phyloP scores from a whole-genome alignment of 192 early-diverging fungal genomes.

The Dissophora globulifera region DNA sequence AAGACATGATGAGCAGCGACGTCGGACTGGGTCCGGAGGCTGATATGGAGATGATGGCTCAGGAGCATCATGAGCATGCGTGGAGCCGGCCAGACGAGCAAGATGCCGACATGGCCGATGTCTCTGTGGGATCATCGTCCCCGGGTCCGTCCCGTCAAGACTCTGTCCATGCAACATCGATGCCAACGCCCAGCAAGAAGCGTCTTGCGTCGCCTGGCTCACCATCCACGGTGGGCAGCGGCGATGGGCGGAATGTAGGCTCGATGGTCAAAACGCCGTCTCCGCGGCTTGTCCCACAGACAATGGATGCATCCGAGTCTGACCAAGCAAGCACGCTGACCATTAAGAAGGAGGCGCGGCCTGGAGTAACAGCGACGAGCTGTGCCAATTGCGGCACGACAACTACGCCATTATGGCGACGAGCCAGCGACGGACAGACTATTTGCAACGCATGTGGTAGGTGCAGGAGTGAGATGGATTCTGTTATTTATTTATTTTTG shows the following conservation, averaged over 20 bases:
- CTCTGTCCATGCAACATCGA: background rate
- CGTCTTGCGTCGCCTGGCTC: constrained; percentile 12
- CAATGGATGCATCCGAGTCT: constrained; percentile 3
- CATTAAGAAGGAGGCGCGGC: constrained; percentile 31
- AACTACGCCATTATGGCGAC: constrained; percentile 92
- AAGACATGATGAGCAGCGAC: constrained; percentile 17
- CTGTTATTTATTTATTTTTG: too few species aligned
- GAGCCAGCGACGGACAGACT: constrained; percentile 85
- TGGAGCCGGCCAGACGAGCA: constrained; percentile 3
- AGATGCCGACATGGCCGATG: constrained; percentile 34
- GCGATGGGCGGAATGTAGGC: background rate
- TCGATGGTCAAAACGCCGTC: constrained; percentile 10
- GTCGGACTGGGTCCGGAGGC: background rate
- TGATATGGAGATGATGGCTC: constrained; percentile 10
- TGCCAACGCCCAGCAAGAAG: constrained; percentile 1
- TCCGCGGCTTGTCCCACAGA: background rate
- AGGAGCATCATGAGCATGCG: too few species aligned
- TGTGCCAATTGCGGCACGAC: constrained; percentile 93
- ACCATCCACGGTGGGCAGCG: constrained; percentile 13
- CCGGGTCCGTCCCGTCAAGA: background rate
- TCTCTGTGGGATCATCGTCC: constrained; percentile 17
- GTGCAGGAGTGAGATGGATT: constrained; percentile 40
- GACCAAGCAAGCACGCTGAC: background rate
- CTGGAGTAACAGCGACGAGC: constrained; percentile 58
- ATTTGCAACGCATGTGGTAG: constrained; percentile 98